These are phyloP conservation scores for Aspergillus tanneri DNA, from an alignment of 2,329 filamentous ascomycete genomes.

Conservation along the genomic window DNA sequence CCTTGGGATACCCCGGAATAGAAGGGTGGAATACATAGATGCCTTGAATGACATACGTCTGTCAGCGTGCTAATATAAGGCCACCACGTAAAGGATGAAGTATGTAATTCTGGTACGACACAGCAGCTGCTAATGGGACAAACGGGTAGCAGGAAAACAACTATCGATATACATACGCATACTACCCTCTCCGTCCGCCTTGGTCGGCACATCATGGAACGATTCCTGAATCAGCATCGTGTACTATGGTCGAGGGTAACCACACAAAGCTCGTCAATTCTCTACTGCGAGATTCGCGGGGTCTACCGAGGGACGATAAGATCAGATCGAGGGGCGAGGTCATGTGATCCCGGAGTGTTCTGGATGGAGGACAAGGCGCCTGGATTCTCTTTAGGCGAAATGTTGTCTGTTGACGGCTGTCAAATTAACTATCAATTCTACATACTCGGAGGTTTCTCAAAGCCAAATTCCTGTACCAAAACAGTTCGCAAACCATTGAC, in stretches of 20 bases:
- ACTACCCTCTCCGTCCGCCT: slow-evolving; percentile 36
- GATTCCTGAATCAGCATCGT: slow-evolving; percentile 40
- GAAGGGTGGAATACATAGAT: slow-evolving; percentile 87
- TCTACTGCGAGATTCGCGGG: no score
- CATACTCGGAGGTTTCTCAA: no score
- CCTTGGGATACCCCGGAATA: slow-evolving; percentile 81
- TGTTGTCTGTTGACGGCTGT: no score
- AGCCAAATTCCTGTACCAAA: no score
- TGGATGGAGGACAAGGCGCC: no score
- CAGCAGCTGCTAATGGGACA: no score
- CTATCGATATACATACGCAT: slow-evolving; percentile 34
- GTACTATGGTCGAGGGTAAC: background rate
- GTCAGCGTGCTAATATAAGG: no score
- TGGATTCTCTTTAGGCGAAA: no score
- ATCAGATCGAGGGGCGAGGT: slow-evolving; percentile 21
- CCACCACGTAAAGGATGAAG: no score
- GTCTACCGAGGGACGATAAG: slow-evolving; percentile 27
- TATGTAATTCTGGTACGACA: no score
- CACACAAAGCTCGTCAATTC: background rate
- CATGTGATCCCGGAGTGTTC: no score
- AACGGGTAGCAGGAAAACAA: background rate
- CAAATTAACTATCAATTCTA: no score
- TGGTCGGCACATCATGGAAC: slow-evolving; percentile 39
- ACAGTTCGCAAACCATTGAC: background rate
- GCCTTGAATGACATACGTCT: slow-evolving; percentile 51